Conservation (phyloP, 768 basidiomycete species). For the Termitomyces bulborhizus region DNA sequence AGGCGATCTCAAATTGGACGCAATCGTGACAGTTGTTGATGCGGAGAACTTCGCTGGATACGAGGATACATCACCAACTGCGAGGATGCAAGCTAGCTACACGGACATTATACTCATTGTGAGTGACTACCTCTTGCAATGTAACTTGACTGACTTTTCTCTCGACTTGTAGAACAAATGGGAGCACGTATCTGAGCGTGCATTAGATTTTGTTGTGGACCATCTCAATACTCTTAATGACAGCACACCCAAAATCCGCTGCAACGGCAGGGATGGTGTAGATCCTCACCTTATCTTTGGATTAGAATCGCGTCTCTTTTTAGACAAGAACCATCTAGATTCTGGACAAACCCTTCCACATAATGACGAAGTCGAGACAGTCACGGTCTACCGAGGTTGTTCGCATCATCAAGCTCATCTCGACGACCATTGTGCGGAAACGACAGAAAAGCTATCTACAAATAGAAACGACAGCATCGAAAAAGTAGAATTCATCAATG, state of each 20-base stretch:
- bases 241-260: constrained; percentile 78
- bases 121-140: constrained; percentile 19
- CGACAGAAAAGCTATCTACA: background rate
- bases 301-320: constrained; percentile 78
- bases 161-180: constrained; percentile 73
- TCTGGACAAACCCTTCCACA: constrained; percentile 29
- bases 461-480: constrained; percentile 23
- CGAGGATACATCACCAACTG: constrained; percentile 88
- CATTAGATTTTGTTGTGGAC: constrained; percentile 79
- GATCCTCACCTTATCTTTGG: constrained; percentile 82
- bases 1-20: constrained; percentile 76
- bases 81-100: constrained; percentile 93
- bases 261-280: constrained; percentile 55
- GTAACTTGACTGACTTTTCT: background rate
- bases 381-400: constrained; percentile 51
- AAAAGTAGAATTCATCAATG: constrained; percentile 32
- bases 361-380: constrained; percentile 83
- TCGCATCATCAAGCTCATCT: background rate
- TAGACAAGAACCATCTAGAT: constrained; percentile 17
- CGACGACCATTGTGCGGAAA: constrained; percentile 5
- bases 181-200: constrained; percentile 75
- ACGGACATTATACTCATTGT: constrained; percentile 88
- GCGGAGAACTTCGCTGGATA: constrained; percentile 91
- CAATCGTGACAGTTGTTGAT: constrained; percentile 87
- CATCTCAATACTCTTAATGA: constrained; percentile 89